These are phyloP conservation scores for Saccharomyces paradoxus DNA, from an alignment of 805 yeast genomes.

Conservation along the genomic window DNA sequence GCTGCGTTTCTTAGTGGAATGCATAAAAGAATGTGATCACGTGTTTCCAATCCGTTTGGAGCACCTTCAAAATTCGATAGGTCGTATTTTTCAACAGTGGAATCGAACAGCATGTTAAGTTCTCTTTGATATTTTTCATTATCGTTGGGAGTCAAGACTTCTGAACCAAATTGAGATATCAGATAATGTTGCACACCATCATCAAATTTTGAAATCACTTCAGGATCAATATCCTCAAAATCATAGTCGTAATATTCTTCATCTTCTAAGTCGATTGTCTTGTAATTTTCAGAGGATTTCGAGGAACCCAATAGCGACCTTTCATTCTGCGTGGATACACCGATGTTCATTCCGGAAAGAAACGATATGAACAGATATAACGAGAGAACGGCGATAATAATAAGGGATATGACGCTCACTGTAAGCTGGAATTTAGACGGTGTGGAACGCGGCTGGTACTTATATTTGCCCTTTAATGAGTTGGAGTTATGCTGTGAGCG, in stretches of 20 bases:
- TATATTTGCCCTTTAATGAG: not conserved
- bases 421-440: not conserved
- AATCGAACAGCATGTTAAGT: constrained; percentile 34
- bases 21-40: constrained; percentile 60
- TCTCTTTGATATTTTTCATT: constrained; percentile 26
- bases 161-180: constrained; percentile 30
- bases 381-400: not conserved
- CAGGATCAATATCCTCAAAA: constrained; percentile 30
- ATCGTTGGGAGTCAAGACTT: constrained; percentile 25
- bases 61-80: constrained; percentile 49
- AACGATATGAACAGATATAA: not conserved
- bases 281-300: constrained; percentile 1
- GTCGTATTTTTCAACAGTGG: constrained; percentile 54
- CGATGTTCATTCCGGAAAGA: not conserved
- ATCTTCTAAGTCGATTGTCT: constrained; percentile 18
- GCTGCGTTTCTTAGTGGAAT: constrained; percentile 78
- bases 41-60: constrained; percentile 39
- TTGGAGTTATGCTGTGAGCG: not conserved
- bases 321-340: not conserved
- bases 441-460: not conserved
- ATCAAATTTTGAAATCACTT: constrained; percentile 30
- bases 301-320: not conserved
- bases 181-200: constrained; percentile 33
- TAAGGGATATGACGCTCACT: not conserved
- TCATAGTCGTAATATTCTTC: constrained; percentile 30